phyloP scores from a whole-genome alignment of 441 rosid genomes.

The Mallotus repandus region DNA sequence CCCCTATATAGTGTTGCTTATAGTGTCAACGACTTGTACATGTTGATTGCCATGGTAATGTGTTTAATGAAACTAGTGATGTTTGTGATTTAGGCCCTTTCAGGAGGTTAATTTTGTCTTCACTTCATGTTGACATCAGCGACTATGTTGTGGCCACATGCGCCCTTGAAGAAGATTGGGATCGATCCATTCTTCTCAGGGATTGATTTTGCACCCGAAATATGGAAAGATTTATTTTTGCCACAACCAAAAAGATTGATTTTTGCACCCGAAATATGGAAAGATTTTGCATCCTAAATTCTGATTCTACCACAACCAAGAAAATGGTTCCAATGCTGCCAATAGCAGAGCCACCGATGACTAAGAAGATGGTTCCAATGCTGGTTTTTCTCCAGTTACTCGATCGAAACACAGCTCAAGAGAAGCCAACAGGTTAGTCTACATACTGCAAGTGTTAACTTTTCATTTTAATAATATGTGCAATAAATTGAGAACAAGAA shows the following conservation, averaged over 20 bases:
- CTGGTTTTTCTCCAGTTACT: constrained; percentile 43
- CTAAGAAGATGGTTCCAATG: too few relatives aligned
- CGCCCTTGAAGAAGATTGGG: too few relatives aligned
- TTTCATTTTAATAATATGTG: too few relatives aligned
- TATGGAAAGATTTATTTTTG: too few relatives aligned
- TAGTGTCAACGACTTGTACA: constrained; percentile 98
- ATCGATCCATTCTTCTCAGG: too few relatives aligned
- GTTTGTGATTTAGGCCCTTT: constrained; percentile 84
- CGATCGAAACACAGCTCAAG: constrained; percentile 29
- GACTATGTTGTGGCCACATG: too few relatives aligned
- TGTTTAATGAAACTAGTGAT: constrained; percentile 78
- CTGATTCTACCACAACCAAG: constrained; percentile 37
- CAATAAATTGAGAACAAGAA: too few relatives aligned
- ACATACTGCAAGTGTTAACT: neutral
- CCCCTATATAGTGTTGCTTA: constrained; percentile 98
- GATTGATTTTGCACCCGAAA: too few relatives aligned
- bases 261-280: too few relatives aligned
- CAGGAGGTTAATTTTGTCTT: constrained; percentile 81
- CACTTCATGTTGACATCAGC: constrained; percentile 68
- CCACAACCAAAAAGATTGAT: too few relatives aligned
- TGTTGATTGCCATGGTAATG: constrained; percentile 80
- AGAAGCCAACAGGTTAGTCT: constrained; percentile 41
- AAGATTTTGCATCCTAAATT: too few relatives aligned
- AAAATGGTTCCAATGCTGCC: constrained; percentile 61
- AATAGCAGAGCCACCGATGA: constrained; percentile 68